Conservation (phyloP, 139 green algal genomes). For the Chlamydomonas eustigma region DNA sequence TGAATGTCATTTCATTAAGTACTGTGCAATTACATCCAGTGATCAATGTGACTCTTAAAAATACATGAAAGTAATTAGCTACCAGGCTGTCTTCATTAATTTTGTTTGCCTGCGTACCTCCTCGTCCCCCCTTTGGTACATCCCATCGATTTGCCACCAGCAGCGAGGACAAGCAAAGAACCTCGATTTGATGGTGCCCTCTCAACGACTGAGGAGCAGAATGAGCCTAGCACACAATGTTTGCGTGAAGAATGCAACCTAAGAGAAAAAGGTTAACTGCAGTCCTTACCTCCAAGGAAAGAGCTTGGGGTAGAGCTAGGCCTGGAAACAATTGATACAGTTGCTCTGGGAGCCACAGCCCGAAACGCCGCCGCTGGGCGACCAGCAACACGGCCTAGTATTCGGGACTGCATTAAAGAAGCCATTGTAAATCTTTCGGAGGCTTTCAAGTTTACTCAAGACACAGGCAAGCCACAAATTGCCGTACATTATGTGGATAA, state of each 20-base stretch:
- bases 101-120: constrained; percentile 31
- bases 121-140: constrained; percentile 59
- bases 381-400: not conserved
- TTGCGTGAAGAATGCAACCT: not conserved
- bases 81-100: no score
- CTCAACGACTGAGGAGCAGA: not conserved
- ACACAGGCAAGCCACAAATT: no score
- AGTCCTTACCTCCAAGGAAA: constrained; percentile 13
- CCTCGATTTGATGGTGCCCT: constrained; percentile 28
- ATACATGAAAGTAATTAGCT: no score
- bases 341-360: not conserved
- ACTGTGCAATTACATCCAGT: not conserved
- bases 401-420: not conserved
- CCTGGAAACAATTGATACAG: not conserved
- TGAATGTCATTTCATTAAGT: not conserved
- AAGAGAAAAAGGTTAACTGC: not conserved
- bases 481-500: no score
- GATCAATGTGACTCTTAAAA: not conserved
- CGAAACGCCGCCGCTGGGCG: not conserved
- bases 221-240: not conserved
- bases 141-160: constrained; percentile 63
- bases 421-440: no score
- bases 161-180: constrained; percentile 60
- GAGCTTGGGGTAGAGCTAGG: not conserved
- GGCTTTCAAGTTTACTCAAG: no score